Conservation (phyloP, 495 filamentous ascomycete species). For the Cryomyces minteri region DNA sequence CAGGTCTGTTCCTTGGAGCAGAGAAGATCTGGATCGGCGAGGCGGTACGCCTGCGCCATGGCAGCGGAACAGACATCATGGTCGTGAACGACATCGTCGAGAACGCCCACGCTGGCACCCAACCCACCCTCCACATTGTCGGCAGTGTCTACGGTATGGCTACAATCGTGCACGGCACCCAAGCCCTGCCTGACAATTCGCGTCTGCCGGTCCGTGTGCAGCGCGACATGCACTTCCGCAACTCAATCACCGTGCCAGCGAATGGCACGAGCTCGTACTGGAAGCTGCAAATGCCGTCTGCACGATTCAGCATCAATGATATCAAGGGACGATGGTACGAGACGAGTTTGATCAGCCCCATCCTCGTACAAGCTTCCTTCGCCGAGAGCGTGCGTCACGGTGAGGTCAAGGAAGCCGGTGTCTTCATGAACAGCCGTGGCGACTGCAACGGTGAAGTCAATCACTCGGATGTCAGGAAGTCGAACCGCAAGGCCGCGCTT, state of each 20-base stretch:
- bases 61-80: conserved; percentile 30
- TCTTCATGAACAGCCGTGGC: conserved; percentile 30
- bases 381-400: conserved; percentile 18
- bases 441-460: conserved; percentile 14
- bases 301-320: conserved; percentile 24
- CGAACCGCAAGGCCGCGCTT: conserved; percentile 24
- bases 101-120: conserved; percentile 1
- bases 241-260: conserved; percentile 13
- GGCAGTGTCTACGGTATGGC: conserved; percentile 31
- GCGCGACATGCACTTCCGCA: conserved; percentile 28
- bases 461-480: conserved; percentile 12
- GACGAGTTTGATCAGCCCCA: conserved; percentile 29
- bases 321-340: conserved; percentile 50
- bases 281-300: conserved; percentile 20
- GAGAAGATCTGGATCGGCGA: conserved; percentile 46
- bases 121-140: conserved; percentile 12
- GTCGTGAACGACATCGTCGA: conserved; percentile 27
- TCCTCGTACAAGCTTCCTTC: conserved; percentile 24
- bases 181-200: conserved; percentile 11
- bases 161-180: conserved; percentile 10
- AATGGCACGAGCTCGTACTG: conserved; percentile 18
- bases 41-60: conserved; percentile 27
- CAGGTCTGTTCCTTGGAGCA: conserved; percentile 41
- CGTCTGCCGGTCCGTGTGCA: conserved; percentile 27
- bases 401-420: conserved; percentile 23